phyloP scores from a whole-genome alignment of 2,329 filamentous ascomycete species.

The Corinectria fuckeliana region DNA sequence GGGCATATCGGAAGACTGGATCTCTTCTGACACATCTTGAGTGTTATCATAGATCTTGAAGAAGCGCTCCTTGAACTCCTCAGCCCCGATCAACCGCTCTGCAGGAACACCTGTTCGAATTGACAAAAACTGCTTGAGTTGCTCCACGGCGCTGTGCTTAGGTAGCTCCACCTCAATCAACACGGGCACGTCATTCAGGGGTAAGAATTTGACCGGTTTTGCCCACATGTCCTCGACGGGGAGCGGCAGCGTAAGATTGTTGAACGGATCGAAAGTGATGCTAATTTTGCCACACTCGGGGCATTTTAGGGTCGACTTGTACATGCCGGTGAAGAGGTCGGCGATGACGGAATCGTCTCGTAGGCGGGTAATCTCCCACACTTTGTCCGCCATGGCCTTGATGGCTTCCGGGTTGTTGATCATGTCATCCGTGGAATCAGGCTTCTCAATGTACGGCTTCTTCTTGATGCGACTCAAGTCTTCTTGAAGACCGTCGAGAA shows the following conservation, averaged over 20 bases:
- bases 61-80: slow-evolving; percentile 83
- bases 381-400: slow-evolving; percentile 82
- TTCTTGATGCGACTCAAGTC: slow-evolving; percentile 92
- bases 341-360: slow-evolving; percentile 95
- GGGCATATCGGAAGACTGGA: slow-evolving; percentile 68
- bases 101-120: slow-evolving; percentile 68
- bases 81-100: slow-evolving; percentile 76
- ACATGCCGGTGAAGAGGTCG: slow-evolving; percentile 96
- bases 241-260: slow-evolving; percentile 88
- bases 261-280: slow-evolving; percentile 98
- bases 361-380: slow-evolving; percentile 89
- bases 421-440: slow-evolving; percentile 96
- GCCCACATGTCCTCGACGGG: slow-evolving; percentile 86
- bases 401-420: slow-evolving; percentile 83
- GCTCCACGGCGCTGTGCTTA: slow-evolving; percentile 73
- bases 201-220: slow-evolving; percentile 77
- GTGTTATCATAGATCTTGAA: slow-evolving; percentile 84
- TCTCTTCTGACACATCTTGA: slow-evolving; percentile 72
- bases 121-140: slow-evolving; percentile 74
- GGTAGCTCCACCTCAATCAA: slow-evolving; percentile 80
- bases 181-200: slow-evolving; percentile 74
- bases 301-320: slow-evolving; percentile 96
- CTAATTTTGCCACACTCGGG: slow-evolving; percentile 92
- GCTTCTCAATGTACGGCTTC: slow-evolving; percentile 97
- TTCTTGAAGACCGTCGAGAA: slow-evolving; percentile 93